These are phyloP conservation scores for Escovopsis sp. DNA, from an alignment of 2,329 filamentous ascomycete species.

Conservation along the genomic window DNA sequence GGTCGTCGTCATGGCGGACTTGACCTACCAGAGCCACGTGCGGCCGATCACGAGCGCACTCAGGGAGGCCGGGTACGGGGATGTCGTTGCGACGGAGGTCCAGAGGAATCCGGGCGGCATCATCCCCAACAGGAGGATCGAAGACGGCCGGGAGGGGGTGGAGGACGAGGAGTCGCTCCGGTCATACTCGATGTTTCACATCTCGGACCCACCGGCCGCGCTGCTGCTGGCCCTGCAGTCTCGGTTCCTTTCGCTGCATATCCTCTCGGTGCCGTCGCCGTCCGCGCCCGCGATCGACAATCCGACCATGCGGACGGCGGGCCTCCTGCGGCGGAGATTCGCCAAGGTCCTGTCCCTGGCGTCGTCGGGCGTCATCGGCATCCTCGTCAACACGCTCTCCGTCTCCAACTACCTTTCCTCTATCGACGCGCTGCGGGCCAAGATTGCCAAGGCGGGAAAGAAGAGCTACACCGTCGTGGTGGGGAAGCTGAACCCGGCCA, in stretches of 20 bases:
- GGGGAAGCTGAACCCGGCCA: constrained; percentile 88
- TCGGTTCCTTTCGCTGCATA: constrained; percentile 62
- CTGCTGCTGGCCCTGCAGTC: constrained; percentile 79
- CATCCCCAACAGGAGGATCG: constrained; percentile 63
- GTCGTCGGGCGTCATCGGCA: constrained; percentile 75
- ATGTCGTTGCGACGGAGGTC: constrained; percentile 55
- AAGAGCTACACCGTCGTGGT: constrained; percentile 96
- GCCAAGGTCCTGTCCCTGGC: constrained; percentile 69
- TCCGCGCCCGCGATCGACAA: constrained; percentile 34
- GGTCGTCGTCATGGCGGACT: constrained; percentile 74
- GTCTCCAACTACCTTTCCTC: constrained; percentile 81
- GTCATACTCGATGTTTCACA: constrained; percentile 67
- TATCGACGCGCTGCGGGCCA: constrained; percentile 54
- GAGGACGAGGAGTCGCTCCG: constrained; percentile 35
- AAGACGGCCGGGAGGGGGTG: constrained; percentile 15
- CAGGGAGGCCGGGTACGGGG: constrained; percentile 47
- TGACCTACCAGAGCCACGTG: constrained; percentile 72
- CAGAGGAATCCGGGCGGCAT: constrained; percentile 63
- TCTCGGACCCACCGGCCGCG: constrained; percentile 65
- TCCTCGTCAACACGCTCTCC: constrained; percentile 88
- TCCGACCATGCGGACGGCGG: constrained; percentile 29
- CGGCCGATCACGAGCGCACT: constrained; percentile 40
- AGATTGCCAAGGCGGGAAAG: constrained; percentile 70
- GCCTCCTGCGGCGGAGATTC: constrained; percentile 68
- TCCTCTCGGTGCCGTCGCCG: constrained; percentile 52